Percentiles rank a stretch among this genome's conserved stretches.
These are phyloP conservation scores for Trapa bicornis DNA, from an alignment of 345 rosid genomes.

Conservation along the genomic window DNA sequence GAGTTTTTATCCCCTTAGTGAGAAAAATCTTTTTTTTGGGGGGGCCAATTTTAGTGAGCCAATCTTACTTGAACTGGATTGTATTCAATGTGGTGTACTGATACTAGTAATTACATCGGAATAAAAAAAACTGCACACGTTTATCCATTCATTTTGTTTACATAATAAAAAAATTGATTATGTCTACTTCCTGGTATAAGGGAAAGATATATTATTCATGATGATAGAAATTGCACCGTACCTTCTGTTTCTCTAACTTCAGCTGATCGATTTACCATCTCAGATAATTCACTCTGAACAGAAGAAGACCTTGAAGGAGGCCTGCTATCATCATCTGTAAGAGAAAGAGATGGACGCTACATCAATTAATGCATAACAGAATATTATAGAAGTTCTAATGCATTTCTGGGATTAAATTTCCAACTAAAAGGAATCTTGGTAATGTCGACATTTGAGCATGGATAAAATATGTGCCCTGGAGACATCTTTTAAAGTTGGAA, in stretches of 20 bases:
- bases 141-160: not conserved
- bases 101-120: too few species aligned
- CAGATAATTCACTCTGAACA: conserved; percentile 42
- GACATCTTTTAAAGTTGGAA: too few species aligned
- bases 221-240: conserved; percentile 13
- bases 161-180: not conserved
- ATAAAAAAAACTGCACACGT: too few species aligned
- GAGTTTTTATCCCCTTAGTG: too few species aligned
- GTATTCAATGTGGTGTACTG: too few species aligned
- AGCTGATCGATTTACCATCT: conserved; percentile 26
- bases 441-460: not conserved
- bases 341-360: conserved; percentile 1
- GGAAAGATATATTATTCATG: not conserved
- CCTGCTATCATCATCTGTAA: conserved; percentile 46
- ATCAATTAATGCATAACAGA: not conserved
- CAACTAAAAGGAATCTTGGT: not conserved
- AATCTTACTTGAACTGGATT: too few species aligned
- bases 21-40: too few species aligned
- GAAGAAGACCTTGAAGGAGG: conserved; percentile 43
- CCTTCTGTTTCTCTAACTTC: conserved; percentile 45
- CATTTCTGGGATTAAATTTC: not conserved
- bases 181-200: not conserved
- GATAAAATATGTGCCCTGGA: not conserved
- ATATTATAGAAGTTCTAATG: not conserved
- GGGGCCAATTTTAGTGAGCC: too few species aligned